A percentile compares a stretch with the other conserved stretches of the same genome.
These are phyloP conservation scores for Colletotrichum kahawae DNA, from an alignment of 2,329 filamentous ascomycete species.

Conservation along the genomic window DNA sequence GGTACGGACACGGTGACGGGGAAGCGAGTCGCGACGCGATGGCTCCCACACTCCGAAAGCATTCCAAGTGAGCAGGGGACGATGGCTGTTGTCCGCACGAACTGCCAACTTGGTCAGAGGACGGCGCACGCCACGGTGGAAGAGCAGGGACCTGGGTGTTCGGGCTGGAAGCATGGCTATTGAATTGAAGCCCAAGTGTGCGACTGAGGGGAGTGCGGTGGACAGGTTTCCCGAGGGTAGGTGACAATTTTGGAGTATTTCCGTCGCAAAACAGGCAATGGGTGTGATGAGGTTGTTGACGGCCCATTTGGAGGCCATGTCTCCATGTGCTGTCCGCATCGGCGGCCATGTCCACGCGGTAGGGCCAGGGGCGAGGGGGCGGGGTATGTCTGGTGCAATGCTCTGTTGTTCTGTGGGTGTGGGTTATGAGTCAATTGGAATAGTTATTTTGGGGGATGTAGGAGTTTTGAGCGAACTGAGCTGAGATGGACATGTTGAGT, in stretches of 20 bases:
- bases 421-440: not conserved
- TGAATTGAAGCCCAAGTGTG: slow-evolving; percentile 9
- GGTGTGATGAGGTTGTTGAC: slow-evolving; percentile 8
- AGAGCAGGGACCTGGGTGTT: not conserved
- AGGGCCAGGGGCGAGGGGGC: not conserved
- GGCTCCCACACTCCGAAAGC: not conserved
- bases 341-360: not conserved
- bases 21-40: not conserved
- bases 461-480: not conserved
- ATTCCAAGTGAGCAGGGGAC: not conserved
- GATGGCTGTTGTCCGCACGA: not conserved
- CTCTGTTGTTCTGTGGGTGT: not conserved
- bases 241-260: not conserved
- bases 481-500: not conserved
- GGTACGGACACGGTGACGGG: not conserved
- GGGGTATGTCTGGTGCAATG: not conserved
- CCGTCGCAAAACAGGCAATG: not conserved
- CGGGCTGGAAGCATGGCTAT: not conserved
- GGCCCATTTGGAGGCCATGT: slow-evolving; percentile 11
- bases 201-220: not conserved
- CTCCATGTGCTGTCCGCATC: not conserved
- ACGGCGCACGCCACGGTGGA: not conserved
- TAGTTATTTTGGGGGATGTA: not conserved
- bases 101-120: not conserved
- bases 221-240: not conserved